Base-by-base conservation (phyloP, 768 basidiomycete genomes). In the Trichaptum fuscoviolaceum region DNA sequence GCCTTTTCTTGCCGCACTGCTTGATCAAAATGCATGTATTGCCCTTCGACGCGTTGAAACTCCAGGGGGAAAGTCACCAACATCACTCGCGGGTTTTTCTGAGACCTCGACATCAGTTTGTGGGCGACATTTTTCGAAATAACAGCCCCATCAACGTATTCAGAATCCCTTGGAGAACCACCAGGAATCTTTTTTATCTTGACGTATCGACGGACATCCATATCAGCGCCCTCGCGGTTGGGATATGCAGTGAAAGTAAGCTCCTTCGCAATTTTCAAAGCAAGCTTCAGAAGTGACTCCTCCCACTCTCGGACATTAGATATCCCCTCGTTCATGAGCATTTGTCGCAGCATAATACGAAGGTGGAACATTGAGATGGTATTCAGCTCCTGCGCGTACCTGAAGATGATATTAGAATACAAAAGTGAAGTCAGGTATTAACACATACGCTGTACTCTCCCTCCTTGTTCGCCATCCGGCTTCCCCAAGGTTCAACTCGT, bases 181-280 rank as follows among this genome's bases (percentile, higher is more conserved):
- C 97, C 97, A 0, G 97, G 96, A 18, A 99, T 91, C 77, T 96
- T 96, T 81, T 99, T 99, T 77, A 99, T 96, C 79, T 98, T 98
- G 61, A 99, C 95, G 71, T 96, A 97, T 52, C 90, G 86, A 35
- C 96, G 83, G 25, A 97, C 90, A 75, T 99, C 97, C 88, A 98
- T 95, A 69, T 93, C 92, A 71, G 95, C 92, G 1, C 94, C 94
- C 73, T 93, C 89, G 6, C 89, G 85, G 69, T 93, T 88, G 9
- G 84, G 82, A 35, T 81, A 73, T 34, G 84, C 79, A 2, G 90
- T 90, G 74, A 95, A 93, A 0, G 92, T 91, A 66, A 96, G 81
- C 65, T 93, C 92, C 24, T 88, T 87, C 2, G 95, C 93, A 58
- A 96, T 92, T 57, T 90, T 87, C 61, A 98, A 85, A 0, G 96